Evolutionary conservation across 768 basidiomycete species (phyloP).

Genomic region (Suillus occidentalis): DNA sequence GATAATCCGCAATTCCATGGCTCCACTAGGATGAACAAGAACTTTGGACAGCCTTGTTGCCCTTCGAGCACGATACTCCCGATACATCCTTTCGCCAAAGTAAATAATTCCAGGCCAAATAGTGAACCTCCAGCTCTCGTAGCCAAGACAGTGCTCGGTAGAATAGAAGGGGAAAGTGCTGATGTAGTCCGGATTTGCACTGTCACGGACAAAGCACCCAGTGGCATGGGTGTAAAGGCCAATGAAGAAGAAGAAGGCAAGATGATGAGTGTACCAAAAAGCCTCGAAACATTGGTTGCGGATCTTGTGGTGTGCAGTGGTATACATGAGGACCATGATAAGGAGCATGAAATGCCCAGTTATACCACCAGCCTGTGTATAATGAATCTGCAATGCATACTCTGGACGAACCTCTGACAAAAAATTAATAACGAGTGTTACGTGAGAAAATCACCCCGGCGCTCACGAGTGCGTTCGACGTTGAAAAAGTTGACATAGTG

Average conservation of each 20-base stretch:
- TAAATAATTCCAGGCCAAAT: constrained; percentile 93
- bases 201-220: constrained; percentile 93
- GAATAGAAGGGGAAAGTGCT: constrained; percentile 83
- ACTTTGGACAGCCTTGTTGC: constrained; percentile 83
- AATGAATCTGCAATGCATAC: constrained; percentile 81
- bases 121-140: constrained; percentile 86
- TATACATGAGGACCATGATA: constrained; percentile 91
- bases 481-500: constrained; percentile 95
- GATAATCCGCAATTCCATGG: constrained; percentile 90
- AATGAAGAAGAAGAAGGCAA: constrained; percentile 93
- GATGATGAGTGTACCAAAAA: constrained; percentile 97
- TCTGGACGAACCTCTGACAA: constrained; percentile 74
- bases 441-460: not conserved
- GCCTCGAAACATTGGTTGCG: constrained; percentile 90
- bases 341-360: constrained; percentile 95
- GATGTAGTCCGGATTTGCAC: constrained; percentile 68
- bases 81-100: constrained; percentile 82
- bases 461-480: constrained; percentile 82
- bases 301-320: constrained; percentile 87
- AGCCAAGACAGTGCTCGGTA: constrained; percentile 86
- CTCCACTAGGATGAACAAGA: constrained; percentile 86
- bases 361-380: constrained; percentile 86
- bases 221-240: constrained; percentile 88
- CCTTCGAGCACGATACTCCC: constrained; percentile 78
- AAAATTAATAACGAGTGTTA: not conserved